phyloP scores from a whole-genome alignment of 768 basidiomycete genomes.

The Paxillus involutus region DNA sequence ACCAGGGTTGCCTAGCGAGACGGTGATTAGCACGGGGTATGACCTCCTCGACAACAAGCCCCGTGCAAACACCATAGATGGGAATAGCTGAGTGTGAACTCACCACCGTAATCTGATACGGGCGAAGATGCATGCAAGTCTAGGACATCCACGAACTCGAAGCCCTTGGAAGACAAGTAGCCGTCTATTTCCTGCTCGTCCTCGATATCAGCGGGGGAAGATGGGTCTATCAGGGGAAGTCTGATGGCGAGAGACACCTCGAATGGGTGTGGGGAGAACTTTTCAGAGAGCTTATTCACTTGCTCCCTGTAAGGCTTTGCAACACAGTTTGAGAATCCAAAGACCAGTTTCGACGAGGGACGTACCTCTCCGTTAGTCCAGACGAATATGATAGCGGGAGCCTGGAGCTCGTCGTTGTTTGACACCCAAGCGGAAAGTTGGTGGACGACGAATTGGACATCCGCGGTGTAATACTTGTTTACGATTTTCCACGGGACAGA shows the following conservation, averaged over 20 bases:
- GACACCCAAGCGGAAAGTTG: constrained; percentile 44
- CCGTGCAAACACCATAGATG: not conserved
- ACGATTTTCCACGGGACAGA: constrained; percentile 69
- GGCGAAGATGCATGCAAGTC: constrained; percentile 4
- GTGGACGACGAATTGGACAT: constrained; percentile 64
- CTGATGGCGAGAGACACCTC: constrained; percentile 75
- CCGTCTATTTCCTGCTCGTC: constrained; percentile 61
- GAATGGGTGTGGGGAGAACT: constrained; percentile 52
- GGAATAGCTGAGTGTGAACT: not conserved
- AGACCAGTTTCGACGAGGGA: constrained; percentile 1
- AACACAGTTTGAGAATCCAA: constrained; percentile 1
- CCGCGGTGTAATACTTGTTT: constrained; percentile 82
- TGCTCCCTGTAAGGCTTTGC: constrained; percentile 59
- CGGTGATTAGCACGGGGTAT: not conserved
- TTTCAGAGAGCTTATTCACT: constrained; percentile 47
- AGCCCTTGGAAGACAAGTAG: constrained; percentile 66
- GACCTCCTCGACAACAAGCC: not conserved
- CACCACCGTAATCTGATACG: constrained; percentile 16
- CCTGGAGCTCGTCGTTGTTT: constrained; percentile 33
- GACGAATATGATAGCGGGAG: constrained; percentile 74
- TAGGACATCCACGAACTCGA: constrained; percentile 67
- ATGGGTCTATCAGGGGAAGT: constrained; percentile 31
- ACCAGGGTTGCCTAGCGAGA: constrained; percentile 44
- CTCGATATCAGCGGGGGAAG: constrained; percentile 31
- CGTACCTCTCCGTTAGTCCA: constrained; percentile 70